Evolutionary conservation across 1,139 yeast genomes (phyloP).

Genomic region (Lodderomyces pseudojiufengensis): DNA sequence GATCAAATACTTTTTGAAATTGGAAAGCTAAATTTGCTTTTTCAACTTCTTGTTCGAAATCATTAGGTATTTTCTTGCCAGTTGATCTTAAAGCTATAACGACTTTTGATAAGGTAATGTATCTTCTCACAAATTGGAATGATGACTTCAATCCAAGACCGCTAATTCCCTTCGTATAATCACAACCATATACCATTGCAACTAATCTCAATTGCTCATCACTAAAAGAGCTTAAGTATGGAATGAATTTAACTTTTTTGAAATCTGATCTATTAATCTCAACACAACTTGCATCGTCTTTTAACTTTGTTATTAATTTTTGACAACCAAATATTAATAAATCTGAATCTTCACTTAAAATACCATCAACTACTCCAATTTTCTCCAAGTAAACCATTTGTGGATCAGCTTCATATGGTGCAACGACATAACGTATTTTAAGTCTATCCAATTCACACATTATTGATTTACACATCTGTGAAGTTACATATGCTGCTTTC

Average conservation of each 20-base stretch:
- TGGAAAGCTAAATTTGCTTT: slow-evolving; percentile 79
- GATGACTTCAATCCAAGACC: slow-evolving; percentile 83
- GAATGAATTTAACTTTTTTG: slow-evolving; percentile 40
- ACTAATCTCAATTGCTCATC: slow-evolving; percentile 64
- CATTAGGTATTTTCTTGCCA: slow-evolving; percentile 58
- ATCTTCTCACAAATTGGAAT: slow-evolving; percentile 53
- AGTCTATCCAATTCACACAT: slow-evolving; percentile 67
- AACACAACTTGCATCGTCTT: slow-evolving; percentile 71
- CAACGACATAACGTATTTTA: slow-evolving; percentile 72
- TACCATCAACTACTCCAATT: slow-evolving; percentile 72
- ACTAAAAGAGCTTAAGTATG: slow-evolving; percentile 42
- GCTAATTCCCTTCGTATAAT: slow-evolving; percentile 83
- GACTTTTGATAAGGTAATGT: slow-evolving; percentile 51
- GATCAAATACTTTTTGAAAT: slow-evolving; percentile 83
- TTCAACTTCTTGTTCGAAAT: slow-evolving; percentile 56
- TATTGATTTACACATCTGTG: slow-evolving; percentile 84
- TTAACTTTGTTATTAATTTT: slow-evolving; percentile 72
- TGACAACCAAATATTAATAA: slow-evolving; percentile 83
- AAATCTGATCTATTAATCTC: slow-evolving; percentile 61
- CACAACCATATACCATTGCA: slow-evolving; percentile 94
- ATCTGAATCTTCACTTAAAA: slow-evolving; percentile 93
- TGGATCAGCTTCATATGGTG: slow-evolving; percentile 98
- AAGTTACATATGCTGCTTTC: slow-evolving; percentile 84
- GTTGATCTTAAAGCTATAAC: slow-evolving; percentile 57
- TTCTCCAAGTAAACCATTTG: slow-evolving; percentile 91